Conservation (phyloP, 2,329 filamentous ascomycete genomes). For the Colletotrichum sp. region DNA sequence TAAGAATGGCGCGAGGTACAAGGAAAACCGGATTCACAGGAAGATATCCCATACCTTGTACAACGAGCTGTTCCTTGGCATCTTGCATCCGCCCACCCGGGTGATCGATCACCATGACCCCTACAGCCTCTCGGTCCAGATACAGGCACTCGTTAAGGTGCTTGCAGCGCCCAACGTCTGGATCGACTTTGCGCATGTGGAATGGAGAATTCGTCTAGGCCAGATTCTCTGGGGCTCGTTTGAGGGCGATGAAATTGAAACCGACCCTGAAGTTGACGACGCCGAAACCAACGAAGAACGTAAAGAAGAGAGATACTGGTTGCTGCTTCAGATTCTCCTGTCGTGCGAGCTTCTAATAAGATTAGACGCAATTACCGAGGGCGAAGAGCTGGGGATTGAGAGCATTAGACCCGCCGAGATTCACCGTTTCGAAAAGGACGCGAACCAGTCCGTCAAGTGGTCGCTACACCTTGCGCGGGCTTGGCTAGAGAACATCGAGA, state of each 20-base stretch:
- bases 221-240: conserved; percentile 72
- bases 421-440: conserved; percentile 65
- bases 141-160: conserved; percentile 70
- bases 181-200: conserved; percentile 76
- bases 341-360: conserved; percentile 70
- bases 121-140: conserved; percentile 71
- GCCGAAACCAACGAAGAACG: conserved; percentile 54
- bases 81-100: conserved; percentile 61
- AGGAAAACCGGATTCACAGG: conserved; percentile 55
- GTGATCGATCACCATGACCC: conserved; percentile 63
- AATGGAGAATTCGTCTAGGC: conserved; percentile 76
- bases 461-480: conserved; percentile 67
- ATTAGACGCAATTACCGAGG: conserved; percentile 66
- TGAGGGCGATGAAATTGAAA: conserved; percentile 56
- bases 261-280: conserved; percentile 56
- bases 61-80: conserved; percentile 64
- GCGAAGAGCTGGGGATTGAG: conserved; percentile 59
- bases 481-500: conserved; percentile 72
- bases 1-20: conserved; percentile 60
- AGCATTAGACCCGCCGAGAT: conserved; percentile 61
- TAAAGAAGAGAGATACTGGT: conserved; percentile 69
- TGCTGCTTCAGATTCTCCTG: conserved; percentile 69
- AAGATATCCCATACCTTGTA: conserved; percentile 56
- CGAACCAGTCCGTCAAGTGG: conserved; percentile 69
- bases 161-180: conserved; percentile 71